Evolutionary conservation across 2,329 filamentous ascomycete species (phyloP).

Genomic region (Sarocladium strictum): DNA sequence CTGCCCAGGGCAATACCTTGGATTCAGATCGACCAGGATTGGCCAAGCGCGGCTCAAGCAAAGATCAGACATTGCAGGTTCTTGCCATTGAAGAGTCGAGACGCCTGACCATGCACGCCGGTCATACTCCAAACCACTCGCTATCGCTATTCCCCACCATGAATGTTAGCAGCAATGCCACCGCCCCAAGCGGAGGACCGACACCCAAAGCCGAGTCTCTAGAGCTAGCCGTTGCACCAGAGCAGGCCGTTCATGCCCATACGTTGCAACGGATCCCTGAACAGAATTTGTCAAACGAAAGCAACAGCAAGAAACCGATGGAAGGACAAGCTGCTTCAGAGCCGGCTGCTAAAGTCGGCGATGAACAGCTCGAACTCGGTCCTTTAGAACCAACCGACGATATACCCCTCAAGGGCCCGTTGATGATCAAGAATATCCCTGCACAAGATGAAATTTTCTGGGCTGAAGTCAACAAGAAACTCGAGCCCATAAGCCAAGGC

Average conservation of each 20-base stretch:
- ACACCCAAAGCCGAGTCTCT: slow-evolving; percentile 21
- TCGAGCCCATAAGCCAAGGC: slow-evolving; percentile 42
- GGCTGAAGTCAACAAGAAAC: slow-evolving; percentile 41
- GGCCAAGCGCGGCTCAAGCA: slow-evolving; percentile 24
- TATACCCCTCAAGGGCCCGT: slow-evolving; percentile 41
- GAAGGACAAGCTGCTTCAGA: slow-evolving; percentile 10
- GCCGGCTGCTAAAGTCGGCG: background rate
- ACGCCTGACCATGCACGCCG: slow-evolving; percentile 55
- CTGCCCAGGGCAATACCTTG: slow-evolving; percentile 11
- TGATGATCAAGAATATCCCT: slow-evolving; percentile 50
- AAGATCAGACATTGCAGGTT: slow-evolving; percentile 38
- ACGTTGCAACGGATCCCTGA: too few species aligned
- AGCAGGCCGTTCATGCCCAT: background rate
- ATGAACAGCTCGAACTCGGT: slow-evolving; percentile 12
- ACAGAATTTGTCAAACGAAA: background rate
- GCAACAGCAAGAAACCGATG: background rate
- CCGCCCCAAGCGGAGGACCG: slow-evolving; percentile 21
- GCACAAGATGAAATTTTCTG: slow-evolving; percentile 51
- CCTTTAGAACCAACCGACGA: slow-evolving; percentile 38
- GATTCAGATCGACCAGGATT: slow-evolving; percentile 13
- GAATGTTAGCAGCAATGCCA: slow-evolving; percentile 27
- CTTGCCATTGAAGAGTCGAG: slow-evolving; percentile 42
- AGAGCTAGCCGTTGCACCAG: slow-evolving; percentile 8
- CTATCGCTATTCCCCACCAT: slow-evolving; percentile 44
- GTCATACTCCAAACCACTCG: slow-evolving; percentile 57